Conservation (phyloP, 148 eudicot species). For the Heliosperma pusillum region DNA sequence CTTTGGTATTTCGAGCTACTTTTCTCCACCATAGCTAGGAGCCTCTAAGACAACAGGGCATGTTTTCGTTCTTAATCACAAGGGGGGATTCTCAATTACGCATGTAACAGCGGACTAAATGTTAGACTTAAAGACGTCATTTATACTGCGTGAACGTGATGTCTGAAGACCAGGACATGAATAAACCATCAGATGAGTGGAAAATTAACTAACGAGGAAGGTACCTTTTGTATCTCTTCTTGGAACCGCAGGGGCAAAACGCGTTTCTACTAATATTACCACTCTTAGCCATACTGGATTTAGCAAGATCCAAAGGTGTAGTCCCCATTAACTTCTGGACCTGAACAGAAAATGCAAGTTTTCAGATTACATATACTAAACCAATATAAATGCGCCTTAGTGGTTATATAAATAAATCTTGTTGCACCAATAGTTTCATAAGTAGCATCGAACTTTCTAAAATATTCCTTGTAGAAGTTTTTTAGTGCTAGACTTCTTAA, state of each 20-base stretch:
- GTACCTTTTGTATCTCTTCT: conserved; percentile 75
- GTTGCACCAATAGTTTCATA: too few species aligned
- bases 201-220: background rate
- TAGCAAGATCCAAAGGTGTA: conserved; percentile 66
- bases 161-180: background rate
- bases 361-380: conserved; percentile 5
- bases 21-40: too few species aligned
- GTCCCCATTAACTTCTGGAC: conserved; percentile 79
- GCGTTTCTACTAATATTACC: conserved; percentile 89
- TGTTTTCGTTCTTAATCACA: background rate
- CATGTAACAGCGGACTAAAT: too few species aligned
- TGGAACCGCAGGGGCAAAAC: conserved; percentile 83
- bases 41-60: too few species aligned
- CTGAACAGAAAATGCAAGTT: conserved; percentile 26
- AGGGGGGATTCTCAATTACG: background rate
- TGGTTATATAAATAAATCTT: too few species aligned
- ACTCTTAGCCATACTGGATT: conserved; percentile 76
- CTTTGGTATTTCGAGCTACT: too few species aligned
- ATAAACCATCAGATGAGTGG: conserved; percentile 14
- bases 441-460: too few species aligned
- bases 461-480: too few species aligned
- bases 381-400: background rate
- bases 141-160: conserved; percentile 6
- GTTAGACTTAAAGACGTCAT: background rate
- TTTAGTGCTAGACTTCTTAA: too few species aligned